A percentile compares a stretch with the other conserved stretches of the same genome.
Evolutionary conservation across 371 early-diverging fungal genomes (phyloP).

Genomic region (Mortierella sp.): DNA sequence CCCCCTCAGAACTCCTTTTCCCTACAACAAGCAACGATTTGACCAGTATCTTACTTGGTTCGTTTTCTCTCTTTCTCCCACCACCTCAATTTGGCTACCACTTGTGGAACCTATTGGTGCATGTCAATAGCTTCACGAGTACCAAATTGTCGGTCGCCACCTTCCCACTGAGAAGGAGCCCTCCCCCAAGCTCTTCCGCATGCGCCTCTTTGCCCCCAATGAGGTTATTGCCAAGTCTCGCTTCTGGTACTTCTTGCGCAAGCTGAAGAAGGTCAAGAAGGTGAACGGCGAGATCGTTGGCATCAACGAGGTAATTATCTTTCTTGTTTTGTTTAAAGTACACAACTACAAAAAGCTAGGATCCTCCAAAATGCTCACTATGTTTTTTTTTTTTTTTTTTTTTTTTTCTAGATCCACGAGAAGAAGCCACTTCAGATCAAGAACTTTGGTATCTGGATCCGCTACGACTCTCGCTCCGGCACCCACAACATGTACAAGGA

Average conservation of each 20-base stretch:
- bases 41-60: slow-evolving; percentile 56
- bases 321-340: too few species aligned
- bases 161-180: slow-evolving; percentile 91
- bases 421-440: slow-evolving; percentile 94
- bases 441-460: slow-evolving; percentile 99
- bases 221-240: slow-evolving; percentile 98
- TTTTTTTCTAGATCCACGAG: slow-evolving; percentile 83
- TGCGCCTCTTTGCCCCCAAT: slow-evolving; percentile 99
- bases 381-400: neutral
- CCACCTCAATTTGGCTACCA: slow-evolving; percentile 21
- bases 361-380: too few species aligned
- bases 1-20: slow-evolving; percentile 53
- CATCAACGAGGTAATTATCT: slow-evolving; percentile 84
- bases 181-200: slow-evolving; percentile 97
- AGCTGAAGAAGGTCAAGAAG: slow-evolving; percentile 99
- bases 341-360: too few species aligned
- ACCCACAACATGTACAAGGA: slow-evolving; percentile 99
- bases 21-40: slow-evolving; percentile 27
- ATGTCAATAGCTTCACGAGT: slow-evolving; percentile 72
- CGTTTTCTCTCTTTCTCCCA: slow-evolving; percentile 17
- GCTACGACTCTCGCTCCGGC: slow-evolving; percentile 99
- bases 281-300: slow-evolving; percentile 97
- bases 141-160: slow-evolving; percentile 93
- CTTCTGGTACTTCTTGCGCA: slow-evolving; percentile 99
- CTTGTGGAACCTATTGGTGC: slow-evolving; percentile 36